A percentile compares a stretch with the other conserved stretches of the same genome.
phyloP scores from a whole-genome alignment of 495 filamentous ascomycete genomes.

The Oidiodendron maius region DNA sequence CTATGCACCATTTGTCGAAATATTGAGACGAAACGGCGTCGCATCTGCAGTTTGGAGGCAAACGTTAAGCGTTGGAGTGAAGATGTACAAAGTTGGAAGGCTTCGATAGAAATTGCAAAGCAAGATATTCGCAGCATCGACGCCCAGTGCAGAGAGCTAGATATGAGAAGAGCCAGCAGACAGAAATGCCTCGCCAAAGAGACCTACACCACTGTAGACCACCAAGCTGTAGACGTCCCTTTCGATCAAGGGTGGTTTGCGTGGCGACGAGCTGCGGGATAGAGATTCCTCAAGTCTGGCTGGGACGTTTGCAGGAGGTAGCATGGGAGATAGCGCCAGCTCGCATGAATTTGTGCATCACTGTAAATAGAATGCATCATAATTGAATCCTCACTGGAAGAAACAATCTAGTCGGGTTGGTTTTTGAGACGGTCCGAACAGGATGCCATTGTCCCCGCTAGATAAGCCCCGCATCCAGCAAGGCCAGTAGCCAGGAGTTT shows the following conservation, averaged over 20 bases:
- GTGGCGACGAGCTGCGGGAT: not conserved
- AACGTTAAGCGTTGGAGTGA: not conserved
- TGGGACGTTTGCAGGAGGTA: not conserved
- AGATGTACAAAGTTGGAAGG: not conserved
- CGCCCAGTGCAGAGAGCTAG: not conserved
- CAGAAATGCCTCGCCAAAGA: not conserved
- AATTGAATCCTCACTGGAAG: too few species aligned
- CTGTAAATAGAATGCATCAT: too few species aligned
- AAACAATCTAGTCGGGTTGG: too few species aligned
- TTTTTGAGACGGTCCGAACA: too few species aligned
- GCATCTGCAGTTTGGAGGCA: not conserved
- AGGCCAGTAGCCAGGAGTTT: too few species aligned
- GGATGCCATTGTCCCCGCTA: too few species aligned
- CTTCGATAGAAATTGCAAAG: not conserved
- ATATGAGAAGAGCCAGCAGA: not conserved
- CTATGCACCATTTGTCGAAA: not conserved
- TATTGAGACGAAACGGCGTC: not conserved
- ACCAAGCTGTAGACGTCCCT: not conserved
- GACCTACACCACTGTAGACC: not conserved
- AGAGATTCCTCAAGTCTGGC: not conserved
- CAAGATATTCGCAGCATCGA: too few species aligned
- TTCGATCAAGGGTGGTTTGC: not conserved
- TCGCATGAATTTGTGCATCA: too few species aligned
- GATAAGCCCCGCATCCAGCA: too few species aligned
- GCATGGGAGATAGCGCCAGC: too few species aligned